Conservation (phyloP, 129 eudicot species). For the Heracleum sosnowskyi region DNA sequence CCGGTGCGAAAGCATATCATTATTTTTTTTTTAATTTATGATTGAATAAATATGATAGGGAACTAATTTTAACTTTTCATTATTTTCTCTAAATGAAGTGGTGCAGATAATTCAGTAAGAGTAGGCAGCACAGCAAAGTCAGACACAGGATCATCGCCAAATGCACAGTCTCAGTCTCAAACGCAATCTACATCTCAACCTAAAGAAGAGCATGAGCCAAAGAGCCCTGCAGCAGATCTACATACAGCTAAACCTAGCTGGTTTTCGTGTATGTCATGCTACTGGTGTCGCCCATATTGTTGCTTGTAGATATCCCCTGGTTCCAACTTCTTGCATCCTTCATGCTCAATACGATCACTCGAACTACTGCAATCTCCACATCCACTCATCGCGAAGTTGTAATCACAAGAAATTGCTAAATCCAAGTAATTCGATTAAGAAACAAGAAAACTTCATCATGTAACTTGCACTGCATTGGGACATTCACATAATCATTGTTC, state of each 20-base stretch:
- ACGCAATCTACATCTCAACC: neutral
- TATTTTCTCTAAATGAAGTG: neutral
- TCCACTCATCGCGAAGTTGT: neutral
- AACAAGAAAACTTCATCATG: neutral
- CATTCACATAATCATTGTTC: neutral
- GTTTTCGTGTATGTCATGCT: conserved; percentile 33
- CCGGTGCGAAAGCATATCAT: neutral
- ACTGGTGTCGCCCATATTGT: conserved; percentile 22
- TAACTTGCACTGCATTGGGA: neutral
- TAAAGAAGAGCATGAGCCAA: conserved; percentile 9
- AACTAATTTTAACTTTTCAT: neutral
- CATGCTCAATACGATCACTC: neutral
- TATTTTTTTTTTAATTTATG: neutral
- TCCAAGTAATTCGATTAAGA: too few relatives aligned
- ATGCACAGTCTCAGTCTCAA: neutral
- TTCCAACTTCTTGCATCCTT: neutral
- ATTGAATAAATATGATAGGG: neutral
- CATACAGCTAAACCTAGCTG: conserved; percentile 10
- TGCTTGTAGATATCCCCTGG: neutral
- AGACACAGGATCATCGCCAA: conserved; percentile 9
- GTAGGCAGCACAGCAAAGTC: neutral
- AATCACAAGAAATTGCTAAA: neutral
- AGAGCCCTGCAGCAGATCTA: conserved; percentile 18
- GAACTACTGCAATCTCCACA: conserved; percentile 1
- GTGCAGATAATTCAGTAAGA: conserved; percentile 19